A percentile compares a stretch with the other conserved stretches of the same genome.
Evolutionary conservation across 2,329 filamentous ascomycete species (phyloP).

Genomic region (Talaromyces marneffei): DNA sequence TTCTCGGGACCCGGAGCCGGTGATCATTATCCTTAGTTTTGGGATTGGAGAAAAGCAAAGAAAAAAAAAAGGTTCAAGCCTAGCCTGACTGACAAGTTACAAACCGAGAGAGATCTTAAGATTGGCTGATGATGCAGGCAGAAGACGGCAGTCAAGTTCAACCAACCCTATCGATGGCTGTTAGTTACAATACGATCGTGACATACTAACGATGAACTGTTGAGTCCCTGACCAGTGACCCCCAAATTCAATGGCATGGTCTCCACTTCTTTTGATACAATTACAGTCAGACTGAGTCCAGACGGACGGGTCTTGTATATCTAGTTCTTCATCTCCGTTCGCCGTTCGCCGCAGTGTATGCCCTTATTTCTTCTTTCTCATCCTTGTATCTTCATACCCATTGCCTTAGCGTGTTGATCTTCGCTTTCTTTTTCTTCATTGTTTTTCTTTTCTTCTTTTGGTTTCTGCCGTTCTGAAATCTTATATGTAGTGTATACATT

Average conservation of each 20-base stretch:
- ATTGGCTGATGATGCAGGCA: constrained; percentile 12
- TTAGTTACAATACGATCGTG: background rate
- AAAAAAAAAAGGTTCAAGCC: constrained; percentile 1
- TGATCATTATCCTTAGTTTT: constrained; percentile 13
- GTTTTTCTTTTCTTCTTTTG: background rate
- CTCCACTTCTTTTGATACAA: constrained; percentile 7
- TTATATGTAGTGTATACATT: background rate
- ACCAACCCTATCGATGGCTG: constrained; percentile 10
- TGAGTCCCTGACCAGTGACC: background rate
- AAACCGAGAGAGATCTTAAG: background rate
- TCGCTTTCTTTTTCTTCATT: background rate
- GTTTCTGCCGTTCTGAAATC: background rate
- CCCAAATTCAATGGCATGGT: background rate
- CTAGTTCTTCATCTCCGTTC: constrained; percentile 29
- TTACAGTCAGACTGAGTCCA: constrained; percentile 4
- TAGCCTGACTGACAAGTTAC: background rate
- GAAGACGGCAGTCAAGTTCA: background rate
- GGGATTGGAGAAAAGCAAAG: constrained; percentile 1
- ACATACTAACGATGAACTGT: background rate
- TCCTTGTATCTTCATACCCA: background rate
- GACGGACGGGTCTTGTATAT: constrained; percentile 19
- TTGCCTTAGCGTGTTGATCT: background rate
- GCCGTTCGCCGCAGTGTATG: constrained; percentile 9
- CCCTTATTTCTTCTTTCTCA: background rate
- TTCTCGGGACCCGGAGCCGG: constrained; percentile 10